A percentile compares a stretch with the other conserved stretches of the same genome.
Conservation (phyloP, 1,284 basidiomycete genomes). For the Cutaneotrichosporon dermatis region DNA sequence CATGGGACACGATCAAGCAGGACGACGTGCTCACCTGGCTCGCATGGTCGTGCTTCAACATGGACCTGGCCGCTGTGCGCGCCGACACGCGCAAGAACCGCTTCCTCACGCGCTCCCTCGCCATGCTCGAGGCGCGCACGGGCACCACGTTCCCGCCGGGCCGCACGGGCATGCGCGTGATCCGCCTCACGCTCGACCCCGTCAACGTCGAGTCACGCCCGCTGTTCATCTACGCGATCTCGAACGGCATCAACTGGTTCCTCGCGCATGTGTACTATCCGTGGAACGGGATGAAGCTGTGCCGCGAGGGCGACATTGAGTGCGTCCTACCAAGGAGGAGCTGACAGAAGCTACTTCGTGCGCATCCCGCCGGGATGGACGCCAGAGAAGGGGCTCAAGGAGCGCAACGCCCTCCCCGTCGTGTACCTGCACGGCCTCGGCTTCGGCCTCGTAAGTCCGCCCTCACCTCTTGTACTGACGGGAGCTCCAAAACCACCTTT, state of each 20-base stretch:
- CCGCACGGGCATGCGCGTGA: slow-evolving; percentile 57
- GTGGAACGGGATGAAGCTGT: slow-evolving; percentile 30
- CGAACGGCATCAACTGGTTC: slow-evolving; percentile 55
- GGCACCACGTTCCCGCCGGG: slow-evolving; percentile 62
- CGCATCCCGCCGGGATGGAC: slow-evolving; percentile 66
- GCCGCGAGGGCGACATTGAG: slow-evolving; percentile 51
- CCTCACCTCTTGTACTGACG: neutral
- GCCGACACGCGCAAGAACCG: slow-evolving; percentile 53
- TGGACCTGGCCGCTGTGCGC: slow-evolving; percentile 50
- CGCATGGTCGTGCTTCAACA: slow-evolving; percentile 76
- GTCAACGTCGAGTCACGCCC: slow-evolving; percentile 62
- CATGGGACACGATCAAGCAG: slow-evolving; percentile 66
- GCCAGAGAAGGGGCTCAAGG: slow-evolving; percentile 40
- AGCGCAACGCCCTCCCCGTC: slow-evolving; percentile 59
- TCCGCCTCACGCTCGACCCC: slow-evolving; percentile 73
- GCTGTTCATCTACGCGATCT: slow-evolving; percentile 62
- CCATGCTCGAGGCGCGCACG: slow-evolving; percentile 51
- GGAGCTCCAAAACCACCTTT: slow-evolving; percentile 53
- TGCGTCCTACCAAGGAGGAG: slow-evolving; percentile 25
- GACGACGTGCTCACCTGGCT: slow-evolving; percentile 71
- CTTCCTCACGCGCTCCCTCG: slow-evolving; percentile 46
- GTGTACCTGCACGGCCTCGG: slow-evolving; percentile 85
- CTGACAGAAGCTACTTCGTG: slow-evolving; percentile 61
- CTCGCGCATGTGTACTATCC: slow-evolving; percentile 33
- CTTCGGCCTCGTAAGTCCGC: slow-evolving; percentile 56